These are phyloP conservation scores for Yamadazyma tumulicola DNA, from an alignment of 805 yeast species.

Conservation along the genomic window DNA sequence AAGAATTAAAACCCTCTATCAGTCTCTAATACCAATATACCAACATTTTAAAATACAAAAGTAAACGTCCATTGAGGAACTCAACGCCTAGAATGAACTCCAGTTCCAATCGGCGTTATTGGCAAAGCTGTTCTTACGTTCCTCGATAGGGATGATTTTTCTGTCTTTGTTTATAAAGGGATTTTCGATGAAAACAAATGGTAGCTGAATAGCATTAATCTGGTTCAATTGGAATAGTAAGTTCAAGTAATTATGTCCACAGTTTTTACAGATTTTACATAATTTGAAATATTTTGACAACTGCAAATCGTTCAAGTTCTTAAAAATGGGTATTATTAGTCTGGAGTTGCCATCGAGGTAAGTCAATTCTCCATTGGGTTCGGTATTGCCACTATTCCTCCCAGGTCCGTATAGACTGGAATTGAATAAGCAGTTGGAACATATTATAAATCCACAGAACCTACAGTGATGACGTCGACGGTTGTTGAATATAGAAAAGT, in stretches of 20 bases:
- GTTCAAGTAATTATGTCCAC: slow-evolving; percentile 23
- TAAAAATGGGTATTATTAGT: slow-evolving; percentile 34
- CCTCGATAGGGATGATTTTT: slow-evolving; percentile 4
- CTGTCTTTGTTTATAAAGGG: slow-evolving; percentile 17
- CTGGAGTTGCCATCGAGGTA: slow-evolving; percentile 26
- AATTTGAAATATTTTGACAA: slow-evolving; percentile 16
- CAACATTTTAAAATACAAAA: too few species aligned
- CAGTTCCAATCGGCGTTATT: slow-evolving; percentile 46
- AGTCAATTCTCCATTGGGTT: slow-evolving; percentile 6
- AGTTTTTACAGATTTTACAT: slow-evolving; percentile 32
- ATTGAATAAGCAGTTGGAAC: slow-evolving; percentile 29
- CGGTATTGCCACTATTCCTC: background rate
- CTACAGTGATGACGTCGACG: slow-evolving; percentile 48
- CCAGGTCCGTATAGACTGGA: slow-evolving; percentile 1
- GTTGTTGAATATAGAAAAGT: slow-evolving; percentile 29
- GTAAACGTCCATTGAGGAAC: too few species aligned
- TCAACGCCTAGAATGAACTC: slow-evolving; percentile 51
- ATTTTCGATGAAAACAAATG: slow-evolving; percentile 28
- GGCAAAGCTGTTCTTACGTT: slow-evolving; percentile 18
- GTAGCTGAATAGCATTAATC: slow-evolving; percentile 7
- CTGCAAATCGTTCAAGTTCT: slow-evolving; percentile 14
- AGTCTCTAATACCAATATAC: too few species aligned
- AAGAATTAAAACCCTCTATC: too few species aligned
- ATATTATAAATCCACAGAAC: slow-evolving; percentile 48
- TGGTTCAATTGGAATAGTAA: slow-evolving; percentile 13